Percentiles rank a stretch among this genome's conserved stretches.
phyloP scores from a whole-genome alignment of 371 early-diverging fungal species.

The Mycotypha africana region DNA sequence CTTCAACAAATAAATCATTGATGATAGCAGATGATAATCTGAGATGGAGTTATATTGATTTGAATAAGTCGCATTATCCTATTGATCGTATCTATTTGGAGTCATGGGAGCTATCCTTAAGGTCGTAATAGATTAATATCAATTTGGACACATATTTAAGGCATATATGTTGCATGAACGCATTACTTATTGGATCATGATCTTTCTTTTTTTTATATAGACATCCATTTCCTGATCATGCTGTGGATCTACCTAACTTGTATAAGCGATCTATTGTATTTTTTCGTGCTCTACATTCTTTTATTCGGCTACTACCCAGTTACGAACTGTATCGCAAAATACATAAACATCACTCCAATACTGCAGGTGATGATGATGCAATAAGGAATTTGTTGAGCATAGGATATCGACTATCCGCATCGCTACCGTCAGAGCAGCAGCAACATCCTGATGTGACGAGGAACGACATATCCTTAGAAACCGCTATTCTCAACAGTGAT shows the following conservation, averaged over 20 bases:
- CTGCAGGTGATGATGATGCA: slow-evolving; percentile 39
- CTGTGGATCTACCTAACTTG: slow-evolving; percentile 74
- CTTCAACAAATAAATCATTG: slow-evolving; percentile 11
- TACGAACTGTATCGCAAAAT: slow-evolving; percentile 54
- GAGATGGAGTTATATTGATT: slow-evolving; percentile 14
- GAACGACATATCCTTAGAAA: slow-evolving; percentile 23
- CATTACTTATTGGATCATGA: too few species aligned
- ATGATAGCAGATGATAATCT: slow-evolving; percentile 19
- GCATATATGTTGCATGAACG: too few species aligned
- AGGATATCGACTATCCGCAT: slow-evolving; percentile 60
- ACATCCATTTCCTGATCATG: slow-evolving; percentile 44
- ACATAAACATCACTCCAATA: too few species aligned
- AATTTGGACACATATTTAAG: not conserved
- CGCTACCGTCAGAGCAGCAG: slow-evolving; percentile 14
- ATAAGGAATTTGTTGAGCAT: slow-evolving; percentile 54
- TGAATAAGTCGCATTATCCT: slow-evolving; percentile 7
- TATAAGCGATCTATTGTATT: slow-evolving; percentile 88
- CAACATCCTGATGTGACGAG: slow-evolving; percentile 48
- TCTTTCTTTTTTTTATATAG: slow-evolving; percentile 23
- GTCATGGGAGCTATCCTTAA: slow-evolving; percentile 72
- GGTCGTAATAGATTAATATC: slow-evolving; percentile 36
- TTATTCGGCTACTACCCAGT: slow-evolving; percentile 72
- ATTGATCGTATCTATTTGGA: slow-evolving; percentile 60
- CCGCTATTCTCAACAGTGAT: slow-evolving; percentile 49
- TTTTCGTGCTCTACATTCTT: slow-evolving; percentile 78